These are phyloP conservation scores for Lasiodiplodia sp. DNA, from an alignment of 2,329 filamentous ascomycete genomes.

Conservation along the genomic window DNA sequence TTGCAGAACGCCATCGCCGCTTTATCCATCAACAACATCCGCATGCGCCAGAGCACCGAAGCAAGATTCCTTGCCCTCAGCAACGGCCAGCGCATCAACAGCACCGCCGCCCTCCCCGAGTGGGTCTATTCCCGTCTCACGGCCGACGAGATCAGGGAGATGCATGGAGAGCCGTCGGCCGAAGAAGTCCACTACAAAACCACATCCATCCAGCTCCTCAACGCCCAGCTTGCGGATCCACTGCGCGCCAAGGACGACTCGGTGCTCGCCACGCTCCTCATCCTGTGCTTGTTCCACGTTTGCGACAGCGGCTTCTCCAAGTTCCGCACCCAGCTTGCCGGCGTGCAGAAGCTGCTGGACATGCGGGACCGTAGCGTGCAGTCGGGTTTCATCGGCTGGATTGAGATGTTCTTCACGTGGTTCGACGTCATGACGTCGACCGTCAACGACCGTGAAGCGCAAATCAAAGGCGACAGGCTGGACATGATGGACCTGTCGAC, in stretches of 20 bases:
- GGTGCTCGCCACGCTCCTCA: slow-evolving; percentile 83
- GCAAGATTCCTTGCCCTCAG: slow-evolving; percentile 39
- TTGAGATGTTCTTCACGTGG: slow-evolving; percentile 91
- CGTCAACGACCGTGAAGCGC: slow-evolving; percentile 89
- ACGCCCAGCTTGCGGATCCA: slow-evolving; percentile 81
- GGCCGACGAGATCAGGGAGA: slow-evolving; percentile 45
- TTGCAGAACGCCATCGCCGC: slow-evolving; percentile 94
- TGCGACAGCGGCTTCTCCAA: slow-evolving; percentile 92
- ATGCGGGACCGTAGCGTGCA: slow-evolving; percentile 71
- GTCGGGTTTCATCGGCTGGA: slow-evolving; percentile 79
- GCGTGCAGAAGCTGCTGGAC: slow-evolving; percentile 86
- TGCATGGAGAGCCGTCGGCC: slow-evolving; percentile 65
- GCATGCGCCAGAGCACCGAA: slow-evolving; percentile 78
- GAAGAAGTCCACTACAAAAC: slow-evolving; percentile 87
- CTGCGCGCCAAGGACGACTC: slow-evolving; percentile 81
- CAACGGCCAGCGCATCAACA: slow-evolving; percentile 41
- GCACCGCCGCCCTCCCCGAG: slow-evolving; percentile 44
- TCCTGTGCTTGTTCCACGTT: slow-evolving; percentile 91
- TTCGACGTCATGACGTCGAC: slow-evolving; percentile 92
- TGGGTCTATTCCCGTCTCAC: slow-evolving; percentile 48
- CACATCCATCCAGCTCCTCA: slow-evolving; percentile 82
- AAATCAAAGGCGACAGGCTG: slow-evolving; percentile 70
- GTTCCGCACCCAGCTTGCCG: slow-evolving; percentile 91
- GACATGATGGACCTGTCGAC: slow-evolving; percentile 70
- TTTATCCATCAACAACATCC: slow-evolving; percentile 84